Conservation (phyloP, 495 filamentous ascomycete species). For the Penicillium manginii region DNA sequence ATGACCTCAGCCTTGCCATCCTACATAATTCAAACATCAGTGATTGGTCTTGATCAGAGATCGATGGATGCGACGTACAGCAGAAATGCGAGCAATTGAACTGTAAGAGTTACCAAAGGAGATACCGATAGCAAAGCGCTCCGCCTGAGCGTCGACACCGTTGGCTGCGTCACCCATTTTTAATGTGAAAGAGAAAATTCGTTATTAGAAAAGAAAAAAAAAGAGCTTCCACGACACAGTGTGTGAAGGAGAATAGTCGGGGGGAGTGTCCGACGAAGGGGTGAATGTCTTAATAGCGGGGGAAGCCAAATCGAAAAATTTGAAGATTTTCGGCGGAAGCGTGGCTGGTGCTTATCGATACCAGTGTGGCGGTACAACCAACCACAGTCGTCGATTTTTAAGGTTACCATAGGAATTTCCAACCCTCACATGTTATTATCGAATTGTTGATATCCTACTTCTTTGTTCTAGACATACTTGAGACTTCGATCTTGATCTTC, state of each 20-base stretch:
- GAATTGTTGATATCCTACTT: no score
- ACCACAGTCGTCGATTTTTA: not conserved
- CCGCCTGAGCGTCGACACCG: constrained; percentile 48
- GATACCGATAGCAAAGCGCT: constrained; percentile 87
- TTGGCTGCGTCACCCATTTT: constrained; percentile 60
- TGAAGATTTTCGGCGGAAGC: constrained; percentile 34
- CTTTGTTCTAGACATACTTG: no score
- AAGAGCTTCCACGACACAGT: constrained; percentile 19
- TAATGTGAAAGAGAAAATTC: constrained; percentile 19
- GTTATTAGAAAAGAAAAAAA: constrained; percentile 17
- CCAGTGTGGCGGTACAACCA: constrained; percentile 33
- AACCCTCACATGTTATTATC: no score
- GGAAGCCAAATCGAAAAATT: constrained; percentile 32
- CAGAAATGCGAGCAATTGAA: constrained; percentile 85
- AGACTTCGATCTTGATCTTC: no score
- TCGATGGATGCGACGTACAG: constrained; percentile 47
- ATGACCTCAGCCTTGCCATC: constrained; percentile 97
- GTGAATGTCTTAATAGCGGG: constrained; percentile 27
- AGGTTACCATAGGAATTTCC: not conserved
- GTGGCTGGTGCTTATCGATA: constrained; percentile 51
- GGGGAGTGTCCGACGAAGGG: constrained; percentile 23
- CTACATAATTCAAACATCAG: constrained; percentile 33
- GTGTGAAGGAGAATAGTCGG: constrained; percentile 19
- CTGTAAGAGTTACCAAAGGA: constrained; percentile 98
- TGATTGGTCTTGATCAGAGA: not conserved